Evolutionary conservation across 441 rosid genomes (phyloP).

Genomic region (Erodium moschatum): DNA sequence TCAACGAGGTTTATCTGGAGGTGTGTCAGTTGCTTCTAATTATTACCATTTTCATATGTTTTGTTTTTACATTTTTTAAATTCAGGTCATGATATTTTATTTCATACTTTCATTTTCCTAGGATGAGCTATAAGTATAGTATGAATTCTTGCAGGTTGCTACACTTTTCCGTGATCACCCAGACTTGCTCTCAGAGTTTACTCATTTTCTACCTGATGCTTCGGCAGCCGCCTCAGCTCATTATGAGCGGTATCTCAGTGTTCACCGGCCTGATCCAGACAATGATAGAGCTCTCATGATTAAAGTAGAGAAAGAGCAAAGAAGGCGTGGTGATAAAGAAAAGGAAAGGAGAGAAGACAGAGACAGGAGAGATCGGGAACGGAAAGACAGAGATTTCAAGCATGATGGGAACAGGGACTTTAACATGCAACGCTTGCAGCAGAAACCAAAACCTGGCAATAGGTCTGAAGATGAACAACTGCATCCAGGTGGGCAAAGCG

Average conservation of each 20-base stretch:
- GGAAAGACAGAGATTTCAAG: slow-evolving; percentile 40
- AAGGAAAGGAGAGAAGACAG: slow-evolving; percentile 64
- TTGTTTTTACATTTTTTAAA: not conserved
- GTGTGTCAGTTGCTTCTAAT: slow-evolving; percentile 26
- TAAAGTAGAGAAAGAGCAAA: slow-evolving; percentile 61
- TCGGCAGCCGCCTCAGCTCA: slow-evolving; percentile 51
- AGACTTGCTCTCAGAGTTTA: slow-evolving; percentile 78
- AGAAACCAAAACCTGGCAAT: slow-evolving; percentile 38
- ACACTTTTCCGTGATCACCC: slow-evolving; percentile 65
- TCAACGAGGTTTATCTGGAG: slow-evolving; percentile 82
- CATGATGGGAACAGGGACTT: slow-evolving; percentile 47
- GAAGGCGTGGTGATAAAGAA: slow-evolving; percentile 60
- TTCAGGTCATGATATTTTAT: slow-evolving; percentile 5
- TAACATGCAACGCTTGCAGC: slow-evolving; percentile 43
- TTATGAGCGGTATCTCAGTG: slow-evolving; percentile 48
- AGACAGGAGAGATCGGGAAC: slow-evolving; percentile 43
- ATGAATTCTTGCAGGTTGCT: slow-evolving; percentile 52
- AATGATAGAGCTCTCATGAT: slow-evolving; percentile 34
- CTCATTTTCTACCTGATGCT: slow-evolving; percentile 79
- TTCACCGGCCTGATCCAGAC: slow-evolving; percentile 52
- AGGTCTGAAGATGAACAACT: slow-evolving; percentile 44
- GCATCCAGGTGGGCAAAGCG: slow-evolving; percentile 55
- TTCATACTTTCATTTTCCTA: not conserved
- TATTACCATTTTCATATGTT: slow-evolving; percentile 14
- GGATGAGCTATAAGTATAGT: not conserved